Evolutionary conservation across 2,329 filamentous ascomycete genomes (phyloP).

Genomic region (Fusarium secorum): DNA sequence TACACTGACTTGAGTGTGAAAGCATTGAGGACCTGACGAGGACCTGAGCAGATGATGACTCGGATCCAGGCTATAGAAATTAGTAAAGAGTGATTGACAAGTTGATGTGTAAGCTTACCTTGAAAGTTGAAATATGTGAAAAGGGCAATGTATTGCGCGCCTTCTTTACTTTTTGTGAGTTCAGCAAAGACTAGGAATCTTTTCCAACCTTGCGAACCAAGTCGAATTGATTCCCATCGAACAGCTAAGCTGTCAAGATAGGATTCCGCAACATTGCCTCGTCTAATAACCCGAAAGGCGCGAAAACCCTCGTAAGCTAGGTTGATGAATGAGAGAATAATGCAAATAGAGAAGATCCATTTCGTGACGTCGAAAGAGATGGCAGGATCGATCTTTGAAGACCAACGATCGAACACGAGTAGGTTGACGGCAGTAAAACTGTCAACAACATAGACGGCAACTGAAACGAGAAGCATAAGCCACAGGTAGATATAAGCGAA

Average conservation of each 20-base stretch:
- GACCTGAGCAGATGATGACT: conserved; percentile 88
- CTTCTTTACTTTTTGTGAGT: conserved; percentile 90
- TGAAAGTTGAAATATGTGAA: conserved; percentile 87
- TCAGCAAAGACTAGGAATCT: conserved; percentile 93
- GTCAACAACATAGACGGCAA: conserved; percentile 88
- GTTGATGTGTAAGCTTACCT: conserved; percentile 52
- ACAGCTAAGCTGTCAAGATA: conserved; percentile 90
- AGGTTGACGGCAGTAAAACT: conserved; percentile 93
- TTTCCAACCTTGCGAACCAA: conserved; percentile 79
- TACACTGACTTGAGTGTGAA: conserved; percentile 89
- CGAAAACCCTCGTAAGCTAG: conserved; percentile 81
- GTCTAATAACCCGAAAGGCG: conserved; percentile 80
- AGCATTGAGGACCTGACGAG: conserved; percentile 89
- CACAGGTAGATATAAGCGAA: conserved; percentile 88
- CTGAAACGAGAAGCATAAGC: conserved; percentile 78
- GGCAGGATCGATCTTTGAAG: conserved; percentile 79
- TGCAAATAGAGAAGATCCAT: conserved; percentile 95
- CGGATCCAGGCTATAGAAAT: conserved; percentile 76
- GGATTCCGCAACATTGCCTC: conserved; percentile 87
- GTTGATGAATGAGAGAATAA: conserved; percentile 88
- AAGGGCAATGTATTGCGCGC: conserved; percentile 86
- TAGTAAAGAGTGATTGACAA: not conserved
- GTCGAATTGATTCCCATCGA: conserved; percentile 81
- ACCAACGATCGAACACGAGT: conserved; percentile 88
- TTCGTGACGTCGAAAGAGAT: conserved; percentile 82